Evolutionary conservation across 2,329 filamentous ascomycete species (phyloP).

Genomic region (Coleophoma crateriformis): DNA sequence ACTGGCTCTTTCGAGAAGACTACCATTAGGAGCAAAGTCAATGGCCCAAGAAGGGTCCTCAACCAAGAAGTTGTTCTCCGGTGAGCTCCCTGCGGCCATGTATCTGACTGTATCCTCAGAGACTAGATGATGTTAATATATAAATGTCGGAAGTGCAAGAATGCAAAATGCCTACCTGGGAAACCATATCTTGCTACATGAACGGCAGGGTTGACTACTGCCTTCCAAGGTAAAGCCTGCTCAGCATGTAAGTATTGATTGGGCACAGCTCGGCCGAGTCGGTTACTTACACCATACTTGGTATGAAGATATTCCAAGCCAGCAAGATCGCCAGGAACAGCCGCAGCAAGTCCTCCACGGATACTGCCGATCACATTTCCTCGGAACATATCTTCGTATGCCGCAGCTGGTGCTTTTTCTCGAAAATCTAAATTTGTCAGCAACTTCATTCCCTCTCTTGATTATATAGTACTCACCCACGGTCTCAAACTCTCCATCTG

Average conservation of each 20-base stretch:
- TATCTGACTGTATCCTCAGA: conserved; percentile 70
- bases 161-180: conserved; percentile 16
- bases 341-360: conserved; percentile 66
- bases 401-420: conserved; percentile 78
- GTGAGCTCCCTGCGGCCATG: conserved; percentile 48
- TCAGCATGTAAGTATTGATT: not conserved
- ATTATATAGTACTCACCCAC: conserved; percentile 35
- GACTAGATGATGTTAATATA: conserved; percentile 34
- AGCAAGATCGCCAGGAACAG: conserved; percentile 68
- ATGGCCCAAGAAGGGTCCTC: conserved; percentile 58
- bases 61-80: conserved; percentile 50
- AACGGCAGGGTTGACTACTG: conserved; percentile 69
- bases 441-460: too few species aligned
- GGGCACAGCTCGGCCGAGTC: too few species aligned
- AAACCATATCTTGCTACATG: conserved; percentile 71
- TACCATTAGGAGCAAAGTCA: conserved; percentile 63
- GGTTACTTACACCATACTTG: conserved; percentile 53
- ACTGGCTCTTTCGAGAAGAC: too few species aligned
- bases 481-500: conserved; percentile 72
- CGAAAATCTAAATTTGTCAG: conserved; percentile 59
- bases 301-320: conserved; percentile 75
- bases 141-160: not conserved
- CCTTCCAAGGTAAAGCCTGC: conserved; percentile 60
- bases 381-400: conserved; percentile 79
- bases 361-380: conserved; percentile 64